These are phyloP conservation scores for Forsythia suspensa DNA, from an alignment of 257 asterid genomes.

Conservation along the genomic window DNA sequence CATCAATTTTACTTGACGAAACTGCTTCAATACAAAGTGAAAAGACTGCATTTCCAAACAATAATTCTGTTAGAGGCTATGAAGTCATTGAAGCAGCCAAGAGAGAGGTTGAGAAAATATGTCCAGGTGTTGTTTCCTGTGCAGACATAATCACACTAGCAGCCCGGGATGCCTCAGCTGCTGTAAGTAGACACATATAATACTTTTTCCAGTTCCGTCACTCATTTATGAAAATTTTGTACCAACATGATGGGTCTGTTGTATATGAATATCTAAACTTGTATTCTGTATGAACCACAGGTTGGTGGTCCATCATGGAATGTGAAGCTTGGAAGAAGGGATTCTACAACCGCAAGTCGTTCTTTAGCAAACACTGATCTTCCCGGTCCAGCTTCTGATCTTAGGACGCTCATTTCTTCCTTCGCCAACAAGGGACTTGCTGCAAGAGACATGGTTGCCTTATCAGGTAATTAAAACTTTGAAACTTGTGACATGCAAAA, in stretches of 20 bases:
- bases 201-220: neutral
- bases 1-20: slow-evolving; percentile 24
- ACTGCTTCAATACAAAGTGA: slow-evolving; percentile 22
- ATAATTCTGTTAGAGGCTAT: slow-evolving; percentile 17
- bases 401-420: neutral
- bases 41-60: slow-evolving; percentile 2
- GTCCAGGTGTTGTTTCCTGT: slow-evolving; percentile 29
- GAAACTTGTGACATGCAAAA: neutral
- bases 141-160: slow-evolving; percentile 24
- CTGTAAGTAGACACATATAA: slow-evolving; percentile 4
- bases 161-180: slow-evolving; percentile 23
- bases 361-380: slow-evolving; percentile 18
- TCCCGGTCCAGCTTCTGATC: slow-evolving; percentile 11
- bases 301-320: slow-evolving; percentile 35
- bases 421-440: slow-evolving; percentile 14
- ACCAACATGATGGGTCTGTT: neutral
- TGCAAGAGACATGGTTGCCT: slow-evolving; percentile 32
- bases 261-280: neutral
- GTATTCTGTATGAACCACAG: neutral
- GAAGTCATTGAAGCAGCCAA: slow-evolving; percentile 19
- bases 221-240: neutral
- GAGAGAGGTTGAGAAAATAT: slow-evolving; percentile 3
- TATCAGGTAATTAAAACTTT: slow-evolving; percentile 22
- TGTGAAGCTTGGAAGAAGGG: slow-evolving; percentile 31
- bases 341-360: slow-evolving; percentile 26